Conservation (phyloP, 129 eudicot genomes). For the Centaurea solstitialis region DNA sequence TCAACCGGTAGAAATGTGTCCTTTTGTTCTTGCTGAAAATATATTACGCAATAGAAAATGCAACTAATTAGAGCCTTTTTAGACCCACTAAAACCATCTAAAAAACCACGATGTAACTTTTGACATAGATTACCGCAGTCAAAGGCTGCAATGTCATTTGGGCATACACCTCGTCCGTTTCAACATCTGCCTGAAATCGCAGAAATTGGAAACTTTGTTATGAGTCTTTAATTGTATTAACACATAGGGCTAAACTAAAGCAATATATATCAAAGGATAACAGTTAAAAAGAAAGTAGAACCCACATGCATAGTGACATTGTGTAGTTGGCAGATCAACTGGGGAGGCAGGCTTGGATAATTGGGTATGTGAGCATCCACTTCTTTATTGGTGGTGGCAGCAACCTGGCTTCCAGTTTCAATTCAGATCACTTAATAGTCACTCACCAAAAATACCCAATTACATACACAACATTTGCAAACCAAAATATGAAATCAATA, state of each 20-base stretch:
- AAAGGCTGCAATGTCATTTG: conserved; percentile 99
- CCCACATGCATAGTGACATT: conserved; percentile 99
- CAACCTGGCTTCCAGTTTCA: conserved; percentile 74
- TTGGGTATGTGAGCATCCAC: conserved; percentile 96
- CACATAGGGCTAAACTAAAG: background rate
- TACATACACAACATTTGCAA: conserved; percentile 4
- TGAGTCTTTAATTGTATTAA: background rate
- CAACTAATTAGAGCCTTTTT: background rate
- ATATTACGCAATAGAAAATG: background rate
- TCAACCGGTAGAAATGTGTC: conserved; percentile 97
- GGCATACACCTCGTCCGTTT: conserved; percentile 98
- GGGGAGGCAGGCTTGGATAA: conserved; percentile 93
- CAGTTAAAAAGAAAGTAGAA: conserved; percentile 19
- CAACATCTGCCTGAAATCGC: conserved; percentile 92
- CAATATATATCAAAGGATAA: background rate
- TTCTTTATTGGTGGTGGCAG: conserved; percentile 97
- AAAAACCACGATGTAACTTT: background rate
- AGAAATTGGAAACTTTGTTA: conserved; percentile 10
- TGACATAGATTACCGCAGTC: conserved; percentile 57
- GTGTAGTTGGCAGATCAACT: conserved; percentile 97
- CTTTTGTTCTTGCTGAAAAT: conserved; percentile 90
- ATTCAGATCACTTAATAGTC: conserved; percentile 33
- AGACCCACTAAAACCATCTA: background rate
- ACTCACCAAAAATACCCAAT: conserved; percentile 1
- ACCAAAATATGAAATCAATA: background rate